Evolutionary conservation across 495 filamentous ascomycete genomes (phyloP), one percentile per base, ranked within the genome.

Genomic region (Viridothelium virens): DNA sequence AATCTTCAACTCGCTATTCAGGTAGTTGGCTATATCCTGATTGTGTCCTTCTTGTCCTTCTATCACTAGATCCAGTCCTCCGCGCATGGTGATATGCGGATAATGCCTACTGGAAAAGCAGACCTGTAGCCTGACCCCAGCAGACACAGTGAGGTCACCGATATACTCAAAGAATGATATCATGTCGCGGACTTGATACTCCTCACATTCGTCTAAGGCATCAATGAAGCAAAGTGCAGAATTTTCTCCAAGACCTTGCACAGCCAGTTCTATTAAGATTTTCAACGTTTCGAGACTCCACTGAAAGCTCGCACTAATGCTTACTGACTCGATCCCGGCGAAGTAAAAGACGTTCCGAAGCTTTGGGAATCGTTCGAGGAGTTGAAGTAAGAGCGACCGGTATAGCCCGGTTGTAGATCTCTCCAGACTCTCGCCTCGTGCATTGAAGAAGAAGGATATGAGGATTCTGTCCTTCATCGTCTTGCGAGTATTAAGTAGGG

Each of bases 361-460:
- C 34, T 62, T 50, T 61, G 56, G 65, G 9, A 63, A 9, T 47
- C 66, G 25, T 14, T 56, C 5, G 16, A 77, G 70, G 41, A 79
- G 38, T 62, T 79, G 77, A 62, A 73, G 67, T 9, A 77, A 67
- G 50, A 79, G 65, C 10, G 77, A 76, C 36, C 75, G 66, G 36
- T 76, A 74, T 2, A 74, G 46, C 46, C 77, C 77, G 1, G 34
- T 38, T 0, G 64, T 66, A 9, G 75, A 72, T 38, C 71, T 73
- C 65, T 77, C 72, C 65, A 77, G 67, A 11, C 67, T 61, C 6
- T 59, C 66, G 7, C 76, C 76, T 38, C 75, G 72, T 10, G 74
- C 76, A 41, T 78, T 70, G 70, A 80, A 80, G 71, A 80, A 81
- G 67, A 74, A 79, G 9, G 74, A 73, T 1, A 74, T 53, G 11